Base-by-base conservation (phyloP, 306 rosid species). In the Bauhinia variegata region DNA sequence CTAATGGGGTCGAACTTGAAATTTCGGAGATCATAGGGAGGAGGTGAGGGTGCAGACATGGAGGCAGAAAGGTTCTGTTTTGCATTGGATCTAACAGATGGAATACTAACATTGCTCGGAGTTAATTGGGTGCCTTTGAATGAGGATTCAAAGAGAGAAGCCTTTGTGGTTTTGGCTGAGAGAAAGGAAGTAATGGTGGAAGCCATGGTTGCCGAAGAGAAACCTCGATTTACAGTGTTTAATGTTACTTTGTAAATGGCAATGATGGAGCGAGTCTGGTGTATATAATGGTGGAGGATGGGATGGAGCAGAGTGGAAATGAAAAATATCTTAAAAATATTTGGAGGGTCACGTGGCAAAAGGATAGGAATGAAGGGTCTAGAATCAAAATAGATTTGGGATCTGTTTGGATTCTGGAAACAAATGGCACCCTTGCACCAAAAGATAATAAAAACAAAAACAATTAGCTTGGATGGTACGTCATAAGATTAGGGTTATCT, bases 141-240 rank as follows among this genome's bases (percentile, higher is more conserved):
- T 31, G 96, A 78, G 28, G 80, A 63, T 1, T 70, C 63, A 5
- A 72, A 72, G 56, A 74, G 70, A 6, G 85, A 65, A 4, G 74
- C 39, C 48, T 34, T 74, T 10, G 78, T 75, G 48, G 71, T 71
- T 57, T 65, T 87, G 75, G 83, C 11, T 23, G 78, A 5, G 49
- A 82, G 70, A 51, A 81, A 70, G 18, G 95, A 63, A 42, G 80
- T 54, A 56, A 77, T 69, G 6, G 74, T 68, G 64, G 89, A 68
- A 28, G 92, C 91, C 92, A 91, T 82, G 41, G 72, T 31, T 42
- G 66, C 72, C 79, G 63, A 52, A 54, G 59, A 17, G 19, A 43
- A 30, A 54, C 28, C 13, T 34, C 52, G 13, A 9, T 18, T 5
- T 42, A 50, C 51, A 5, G 44, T 8, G 14, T 57, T n/a, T 42